Evolutionary conservation across 352 stramenopile species (phyloP), one percentile per base, ranked within the genome.

Genomic region (Saprolegnia diclina): DNA sequence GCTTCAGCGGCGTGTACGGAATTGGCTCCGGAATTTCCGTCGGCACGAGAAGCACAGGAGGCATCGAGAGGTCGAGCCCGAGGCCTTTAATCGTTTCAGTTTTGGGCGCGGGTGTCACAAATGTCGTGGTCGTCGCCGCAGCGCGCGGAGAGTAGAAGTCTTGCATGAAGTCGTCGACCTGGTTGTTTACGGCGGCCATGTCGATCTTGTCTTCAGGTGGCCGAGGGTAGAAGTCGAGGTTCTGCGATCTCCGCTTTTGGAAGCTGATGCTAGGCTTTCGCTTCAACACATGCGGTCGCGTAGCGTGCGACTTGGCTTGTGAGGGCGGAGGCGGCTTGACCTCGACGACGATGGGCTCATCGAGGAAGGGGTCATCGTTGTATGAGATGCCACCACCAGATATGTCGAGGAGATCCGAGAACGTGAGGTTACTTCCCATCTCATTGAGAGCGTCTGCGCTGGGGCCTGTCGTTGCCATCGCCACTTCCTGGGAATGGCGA

Each of bases 251-350:
- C 13, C 32, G 57, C 21, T 32, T 65, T 29, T 65, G 57, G 32
- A 65, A 65, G n/a, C n/a, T 52, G 21, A 26, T 45, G 24, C 57
- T 65, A n/a, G 57, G n/a, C n/a, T 65, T 65, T 19, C 57, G 40
- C 57, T 65, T 65, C 7, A 65, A 54, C 18, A 42, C 29, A 52
- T 29, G 62, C 62, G 24, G 32, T 11, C 22, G 62, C 50, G 21
- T 11, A 4, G n/a, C 14, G 16, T 40, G 53, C 18, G 29, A n/a
- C 40, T 21, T 40, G n/a, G 53, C 53, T 61, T 35, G 29, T 35
- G 29, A 35, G 29, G 29, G 29, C 29, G 29, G 29, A 35, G 42
- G 42, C 5, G 24, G 29, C 26, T 63, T 45, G 9, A 63, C 55
- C 11, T 45, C 35, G 18, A 45, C 55, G 5, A 16, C 21, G 1